Percentiles rank a stretch among this genome's conserved stretches.
Conservation (phyloP, 2,329 filamentous ascomycete genomes). For the Diaporthe velutina region DNA sequence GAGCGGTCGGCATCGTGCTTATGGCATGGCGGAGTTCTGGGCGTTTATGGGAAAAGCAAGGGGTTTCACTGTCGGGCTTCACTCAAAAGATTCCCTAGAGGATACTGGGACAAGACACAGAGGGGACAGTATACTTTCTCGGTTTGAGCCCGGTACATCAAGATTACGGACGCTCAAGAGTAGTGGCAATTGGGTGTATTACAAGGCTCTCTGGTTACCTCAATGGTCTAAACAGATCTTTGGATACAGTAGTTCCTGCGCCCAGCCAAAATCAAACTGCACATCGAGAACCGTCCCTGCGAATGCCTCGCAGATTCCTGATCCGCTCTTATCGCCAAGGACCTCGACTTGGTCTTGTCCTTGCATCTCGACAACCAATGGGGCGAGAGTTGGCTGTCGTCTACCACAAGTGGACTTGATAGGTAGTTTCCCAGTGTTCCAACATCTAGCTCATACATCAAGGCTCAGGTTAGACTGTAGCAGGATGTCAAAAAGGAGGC, state of each 20-base stretch:
- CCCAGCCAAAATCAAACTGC: slow-evolving; percentile 13
- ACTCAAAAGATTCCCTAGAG: slow-evolving; percentile 28
- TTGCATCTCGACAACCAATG: not conserved
- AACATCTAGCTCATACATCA: not conserved
- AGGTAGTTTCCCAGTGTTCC: not conserved
- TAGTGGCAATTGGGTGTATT: not conserved
- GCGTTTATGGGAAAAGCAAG: slow-evolving; percentile 47
- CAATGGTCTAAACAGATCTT: not conserved
- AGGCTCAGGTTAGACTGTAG: not conserved
- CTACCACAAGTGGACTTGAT: not conserved
- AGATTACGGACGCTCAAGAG: not conserved
- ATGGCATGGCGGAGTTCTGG: slow-evolving; percentile 40
- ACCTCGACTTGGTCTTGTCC: not conserved
- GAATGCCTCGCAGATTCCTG: not conserved
- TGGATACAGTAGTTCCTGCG: not conserved
- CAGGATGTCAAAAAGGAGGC: not conserved
- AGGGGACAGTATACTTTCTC: slow-evolving; percentile 11
- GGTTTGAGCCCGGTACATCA: not conserved
- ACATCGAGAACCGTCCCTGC: not conserved
- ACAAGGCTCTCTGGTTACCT: not conserved
- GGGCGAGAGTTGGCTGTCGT: not conserved
- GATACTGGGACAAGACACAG: slow-evolving; percentile 14
- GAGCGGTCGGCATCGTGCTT: slow-evolving; percentile 14
- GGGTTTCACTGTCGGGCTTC: slow-evolving; percentile 34
- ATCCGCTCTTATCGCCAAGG: not conserved